Evolutionary conservation across 148 eudicot genomes (phyloP).

Genomic region (Diospyros kaki): DNA sequence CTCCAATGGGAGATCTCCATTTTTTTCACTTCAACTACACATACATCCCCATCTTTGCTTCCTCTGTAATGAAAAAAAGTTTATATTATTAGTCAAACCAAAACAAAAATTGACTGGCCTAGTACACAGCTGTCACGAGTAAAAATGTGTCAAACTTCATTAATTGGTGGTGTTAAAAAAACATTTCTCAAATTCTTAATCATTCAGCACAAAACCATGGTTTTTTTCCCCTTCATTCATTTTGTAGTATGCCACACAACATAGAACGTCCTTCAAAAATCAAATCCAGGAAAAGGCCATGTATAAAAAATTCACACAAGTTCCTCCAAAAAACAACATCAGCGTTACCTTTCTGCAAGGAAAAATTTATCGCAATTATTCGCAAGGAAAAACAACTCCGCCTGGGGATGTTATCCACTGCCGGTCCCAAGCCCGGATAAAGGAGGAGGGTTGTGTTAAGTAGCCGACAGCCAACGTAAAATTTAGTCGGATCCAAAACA

Average conservation of each 20-base stretch:
- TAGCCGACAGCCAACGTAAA: too few relatives aligned
- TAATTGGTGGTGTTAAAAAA: background rate
- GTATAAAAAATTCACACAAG: background rate
- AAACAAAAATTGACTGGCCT: background rate
- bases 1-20: slow-evolving; percentile 86
- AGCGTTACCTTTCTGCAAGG: background rate
- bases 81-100: background rate
- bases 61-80: slow-evolving; percentile 40
- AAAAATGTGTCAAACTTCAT: background rate
- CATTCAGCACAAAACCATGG: background rate
- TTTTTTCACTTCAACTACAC: slow-evolving; percentile 77
- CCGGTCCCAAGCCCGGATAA: too few relatives aligned
- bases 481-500: too few relatives aligned
- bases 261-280: background rate
- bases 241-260: background rate
- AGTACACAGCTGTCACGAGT: background rate
- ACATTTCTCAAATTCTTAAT: background rate
- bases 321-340: background rate
- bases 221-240: background rate
- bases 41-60: slow-evolving; percentile 94
- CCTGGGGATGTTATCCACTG: too few relatives aligned
- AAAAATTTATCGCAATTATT: background rate
- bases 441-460: too few relatives aligned
- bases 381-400: too few relatives aligned
- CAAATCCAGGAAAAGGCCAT: background rate